phyloP scores from a whole-genome alignment of 1,284 basidiomycete genomes.

The Leccinum subfulvum region DNA sequence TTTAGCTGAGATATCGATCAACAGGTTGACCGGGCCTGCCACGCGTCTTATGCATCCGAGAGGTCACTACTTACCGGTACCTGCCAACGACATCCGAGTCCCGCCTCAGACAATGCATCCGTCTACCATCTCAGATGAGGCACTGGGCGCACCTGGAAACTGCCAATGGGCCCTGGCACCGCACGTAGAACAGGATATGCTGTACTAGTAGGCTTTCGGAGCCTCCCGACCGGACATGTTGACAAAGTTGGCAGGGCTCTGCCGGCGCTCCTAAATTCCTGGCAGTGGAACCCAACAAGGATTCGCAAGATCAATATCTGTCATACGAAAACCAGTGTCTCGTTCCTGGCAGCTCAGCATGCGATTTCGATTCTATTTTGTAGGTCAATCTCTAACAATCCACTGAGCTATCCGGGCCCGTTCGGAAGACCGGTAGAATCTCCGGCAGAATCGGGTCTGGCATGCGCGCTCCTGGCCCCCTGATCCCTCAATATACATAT shows the following conservation, averaged over 20 bases:
- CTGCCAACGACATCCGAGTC: neutral
- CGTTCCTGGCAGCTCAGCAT: neutral
- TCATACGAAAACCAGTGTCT: neutral
- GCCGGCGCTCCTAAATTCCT: neutral
- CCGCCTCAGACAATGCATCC: neutral
- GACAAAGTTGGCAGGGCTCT: neutral
- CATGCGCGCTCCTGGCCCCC: neutral
- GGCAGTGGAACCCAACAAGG: neutral
- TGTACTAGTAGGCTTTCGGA: neutral
- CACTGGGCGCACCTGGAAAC: neutral
- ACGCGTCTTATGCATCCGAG: neutral
- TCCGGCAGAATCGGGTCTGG: neutral
- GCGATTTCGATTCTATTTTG: neutral
- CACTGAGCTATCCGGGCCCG: neutral
- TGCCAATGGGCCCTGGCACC: neutral
- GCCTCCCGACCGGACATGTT: neutral
- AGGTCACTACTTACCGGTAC: neutral
- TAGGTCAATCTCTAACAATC: neutral
- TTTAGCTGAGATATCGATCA: neutral
- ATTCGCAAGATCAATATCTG: neutral
- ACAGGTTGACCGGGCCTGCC: neutral
- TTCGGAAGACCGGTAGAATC: neutral
- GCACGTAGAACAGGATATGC: neutral
- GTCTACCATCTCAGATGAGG: neutral
- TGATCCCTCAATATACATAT: neutral